phyloP scores from a whole-genome alignment of 2,329 filamentous ascomycete genomes.

The Metarhizium robertsii region DNA sequence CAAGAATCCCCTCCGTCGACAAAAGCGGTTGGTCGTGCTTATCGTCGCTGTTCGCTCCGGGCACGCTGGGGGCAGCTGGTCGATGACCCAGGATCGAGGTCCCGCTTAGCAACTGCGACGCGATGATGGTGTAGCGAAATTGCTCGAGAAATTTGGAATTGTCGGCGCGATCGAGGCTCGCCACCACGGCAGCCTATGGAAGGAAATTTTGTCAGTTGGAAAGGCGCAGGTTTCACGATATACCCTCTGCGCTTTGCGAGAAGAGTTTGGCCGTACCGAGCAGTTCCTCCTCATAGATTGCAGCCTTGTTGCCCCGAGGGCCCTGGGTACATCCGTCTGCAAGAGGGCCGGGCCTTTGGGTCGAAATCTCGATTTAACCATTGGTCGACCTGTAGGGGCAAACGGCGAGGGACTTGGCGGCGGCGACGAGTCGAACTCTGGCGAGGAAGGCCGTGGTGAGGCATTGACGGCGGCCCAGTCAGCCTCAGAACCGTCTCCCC shows the following conservation, averaged over 20 bases:
- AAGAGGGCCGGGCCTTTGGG: constrained; percentile 35
- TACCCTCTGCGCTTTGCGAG: too few relatives aligned
- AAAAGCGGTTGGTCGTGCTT: constrained; percentile 20
- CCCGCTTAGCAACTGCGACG: constrained; percentile 77
- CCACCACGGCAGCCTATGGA: constrained; percentile 56
- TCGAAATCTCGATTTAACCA: constrained; percentile 44
- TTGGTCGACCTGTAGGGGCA: constrained; percentile 46
- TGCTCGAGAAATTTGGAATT: constrained; percentile 82
- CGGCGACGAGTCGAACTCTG: constrained; percentile 27
- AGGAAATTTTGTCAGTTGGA: not conserved
- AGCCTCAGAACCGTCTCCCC: constrained; percentile 34
- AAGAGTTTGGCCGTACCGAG: constrained; percentile 31
- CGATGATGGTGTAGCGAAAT: constrained; percentile 88
- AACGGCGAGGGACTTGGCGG: constrained; percentile 41
- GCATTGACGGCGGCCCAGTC: constrained; percentile 36
- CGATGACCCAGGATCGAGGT: constrained; percentile 41
- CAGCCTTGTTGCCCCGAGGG: constrained; percentile 25
- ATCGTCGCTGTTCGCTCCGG: constrained; percentile 6
- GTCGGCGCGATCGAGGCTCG: constrained; percentile 64
- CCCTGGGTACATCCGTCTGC: constrained; percentile 25
- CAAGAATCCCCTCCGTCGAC: constrained; percentile 40
- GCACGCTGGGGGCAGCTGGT: constrained; percentile 12
- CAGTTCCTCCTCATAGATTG: constrained; percentile 39
- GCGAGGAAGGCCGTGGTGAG: constrained; percentile 22
- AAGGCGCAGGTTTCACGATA: not conserved